Evolutionary conservation across 768 basidiomycete genomes (phyloP).

Genomic region (Cystoderma amianthinum): DNA sequence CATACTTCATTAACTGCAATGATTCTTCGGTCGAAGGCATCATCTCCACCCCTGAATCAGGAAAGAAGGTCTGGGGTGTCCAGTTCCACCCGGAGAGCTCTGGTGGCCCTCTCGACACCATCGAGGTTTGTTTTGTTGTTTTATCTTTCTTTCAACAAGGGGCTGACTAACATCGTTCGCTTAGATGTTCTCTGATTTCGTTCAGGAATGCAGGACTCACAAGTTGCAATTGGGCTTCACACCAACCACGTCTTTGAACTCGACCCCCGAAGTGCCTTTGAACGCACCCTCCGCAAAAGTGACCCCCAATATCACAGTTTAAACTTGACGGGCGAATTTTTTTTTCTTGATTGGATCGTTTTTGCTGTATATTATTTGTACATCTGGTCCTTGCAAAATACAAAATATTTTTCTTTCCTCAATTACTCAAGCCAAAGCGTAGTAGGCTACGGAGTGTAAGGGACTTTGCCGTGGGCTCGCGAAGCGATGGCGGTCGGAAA

Average conservation of each 20-base stretch:
- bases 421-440: constrained; percentile 13
- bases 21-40: constrained; percentile 99
- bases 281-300: no score
- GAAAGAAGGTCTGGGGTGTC: constrained; percentile 93
- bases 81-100: constrained; percentile 99
- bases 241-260: constrained; percentile 5
- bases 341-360: no score
- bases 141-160: constrained; percentile 1
- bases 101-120: constrained; percentile 97
- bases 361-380: no score
- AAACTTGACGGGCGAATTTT: no score
- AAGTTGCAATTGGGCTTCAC: constrained; percentile 26
- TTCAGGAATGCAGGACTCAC: constrained; percentile 68
- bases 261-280: constrained; percentile 15
- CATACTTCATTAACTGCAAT: constrained; percentile 99
- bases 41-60: constrained; percentile 86
- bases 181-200: constrained; percentile 93
- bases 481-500: no score
- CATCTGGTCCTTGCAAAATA: no score
- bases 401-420: no score
- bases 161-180: constrained; percentile 1
- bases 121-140: constrained; percentile 59
- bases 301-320: no score
- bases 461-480: neutral
- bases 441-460: constrained; percentile 10